Conservation (phyloP, 352 stramenopile species). For the Globisporangium emineosum region DNA sequence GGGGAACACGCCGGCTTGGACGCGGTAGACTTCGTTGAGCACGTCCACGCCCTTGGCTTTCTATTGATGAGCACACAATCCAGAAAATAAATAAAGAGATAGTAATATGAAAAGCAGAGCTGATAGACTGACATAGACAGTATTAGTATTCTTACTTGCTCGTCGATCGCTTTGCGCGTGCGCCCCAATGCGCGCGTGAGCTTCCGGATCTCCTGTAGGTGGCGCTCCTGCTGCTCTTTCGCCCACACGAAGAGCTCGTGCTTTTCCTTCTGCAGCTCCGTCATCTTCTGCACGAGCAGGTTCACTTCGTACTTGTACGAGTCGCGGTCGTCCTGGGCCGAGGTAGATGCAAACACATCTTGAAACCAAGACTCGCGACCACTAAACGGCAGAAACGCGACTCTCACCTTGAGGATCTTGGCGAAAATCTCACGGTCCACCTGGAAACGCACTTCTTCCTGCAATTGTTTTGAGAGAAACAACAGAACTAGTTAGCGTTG, state of each 20-base stretch:
- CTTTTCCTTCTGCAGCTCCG: conserved; percentile 65
- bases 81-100: conserved; percentile 7
- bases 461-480: neutral
- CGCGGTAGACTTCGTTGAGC: conserved; percentile 34
- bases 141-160: conserved; percentile 50
- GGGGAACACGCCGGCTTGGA: conserved; percentile 33
- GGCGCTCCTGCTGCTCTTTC: conserved; percentile 66
- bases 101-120: neutral
- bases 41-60: conserved; percentile 36
- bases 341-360: neutral
- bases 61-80: conserved; percentile 15
- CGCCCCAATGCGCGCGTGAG: conserved; percentile 61
- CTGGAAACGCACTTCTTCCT: conserved; percentile 79
- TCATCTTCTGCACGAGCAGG: conserved; percentile 66
- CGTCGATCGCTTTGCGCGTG: conserved; percentile 58
- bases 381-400: neutral
- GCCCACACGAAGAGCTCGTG: conserved; percentile 68
- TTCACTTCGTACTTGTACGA: conserved; percentile 73
- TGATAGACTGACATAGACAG: neutral
- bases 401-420: conserved; percentile 68
- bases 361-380: neutral
- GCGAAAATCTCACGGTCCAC: conserved; percentile 84
- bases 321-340: conserved; percentile 63
- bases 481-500: neutral
- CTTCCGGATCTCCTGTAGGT: conserved; percentile 83